Conservation (phyloP, 2,329 filamentous ascomycete species). For the Penicillium crustosum region DNA sequence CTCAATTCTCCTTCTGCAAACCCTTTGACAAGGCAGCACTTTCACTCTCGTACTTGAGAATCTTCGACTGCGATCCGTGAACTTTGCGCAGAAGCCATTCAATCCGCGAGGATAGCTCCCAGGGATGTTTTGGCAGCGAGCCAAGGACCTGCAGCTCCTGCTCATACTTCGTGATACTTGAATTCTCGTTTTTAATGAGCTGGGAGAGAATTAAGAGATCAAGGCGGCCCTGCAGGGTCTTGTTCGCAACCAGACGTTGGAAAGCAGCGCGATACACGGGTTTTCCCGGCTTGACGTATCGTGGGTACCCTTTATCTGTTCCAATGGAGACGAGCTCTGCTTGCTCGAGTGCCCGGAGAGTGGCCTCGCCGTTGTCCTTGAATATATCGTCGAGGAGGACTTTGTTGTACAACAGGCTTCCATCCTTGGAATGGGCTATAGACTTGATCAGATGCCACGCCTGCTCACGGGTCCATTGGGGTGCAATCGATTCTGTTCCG, state of each 20-base stretch:
- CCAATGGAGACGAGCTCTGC: conserved; percentile 81
- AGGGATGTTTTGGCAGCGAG: conserved; percentile 67
- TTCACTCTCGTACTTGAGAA: conserved; percentile 71
- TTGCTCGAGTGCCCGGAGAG: conserved; percentile 76
- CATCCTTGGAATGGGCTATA: conserved; percentile 64
- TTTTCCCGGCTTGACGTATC: conserved; percentile 73
- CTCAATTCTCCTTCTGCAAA: conserved; percentile 54
- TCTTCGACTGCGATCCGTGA: conserved; percentile 69
- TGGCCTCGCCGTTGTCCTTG: conserved; percentile 68
- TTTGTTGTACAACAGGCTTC: conserved; percentile 75
- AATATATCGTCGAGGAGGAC: conserved; percentile 76
- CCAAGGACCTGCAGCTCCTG: conserved; percentile 72
- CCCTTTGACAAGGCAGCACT: conserved; percentile 71
- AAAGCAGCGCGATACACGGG: conserved; percentile 88
- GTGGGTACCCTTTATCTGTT: conserved; percentile 72
- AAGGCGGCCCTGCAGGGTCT: conserved; percentile 70
- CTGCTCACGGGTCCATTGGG: conserved; percentile 78
- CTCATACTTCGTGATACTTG: conserved; percentile 76
- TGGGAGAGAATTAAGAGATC: conserved; percentile 69
- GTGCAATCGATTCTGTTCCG: conserved; percentile 54
- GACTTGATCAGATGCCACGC: conserved; percentile 85
- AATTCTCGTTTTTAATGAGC: conserved; percentile 68
- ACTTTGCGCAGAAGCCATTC: conserved; percentile 74
- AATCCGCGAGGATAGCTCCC: conserved; percentile 65
- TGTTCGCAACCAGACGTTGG: conserved; percentile 66